Evolutionary conservation across 805 yeast genomes (phyloP).

Genomic region (Nakazawaea molendinolei): DNA sequence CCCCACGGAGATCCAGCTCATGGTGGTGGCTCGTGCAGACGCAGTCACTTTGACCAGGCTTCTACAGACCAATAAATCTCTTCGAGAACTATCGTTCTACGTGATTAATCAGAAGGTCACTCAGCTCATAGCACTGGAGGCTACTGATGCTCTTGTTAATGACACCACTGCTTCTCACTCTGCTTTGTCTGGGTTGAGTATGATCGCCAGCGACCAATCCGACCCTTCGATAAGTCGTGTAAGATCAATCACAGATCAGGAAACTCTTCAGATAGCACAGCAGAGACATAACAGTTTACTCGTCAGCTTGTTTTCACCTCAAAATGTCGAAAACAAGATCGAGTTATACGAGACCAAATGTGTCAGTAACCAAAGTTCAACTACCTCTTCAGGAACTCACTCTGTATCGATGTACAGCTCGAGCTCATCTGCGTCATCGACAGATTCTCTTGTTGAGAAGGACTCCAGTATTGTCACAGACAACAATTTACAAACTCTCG

Average conservation of each 20-base stretch:
- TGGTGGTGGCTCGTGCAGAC: slow-evolving; percentile 14
- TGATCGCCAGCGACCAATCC: neutral
- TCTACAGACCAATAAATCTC: slow-evolving; percentile 9
- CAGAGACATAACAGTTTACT: slow-evolving; percentile 13
- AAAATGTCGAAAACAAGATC: slow-evolving; percentile 16
- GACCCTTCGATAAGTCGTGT: no score
- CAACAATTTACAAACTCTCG: slow-evolving; percentile 9
- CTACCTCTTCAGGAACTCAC: neutral
- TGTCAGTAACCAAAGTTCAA: slow-evolving; percentile 6
- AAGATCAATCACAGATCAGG: no score
- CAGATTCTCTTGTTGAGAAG: neutral
- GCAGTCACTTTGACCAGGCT: slow-evolving; percentile 13
- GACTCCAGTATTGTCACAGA: neutral
- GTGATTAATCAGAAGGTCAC: slow-evolving; percentile 11
- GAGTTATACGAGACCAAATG: slow-evolving; percentile 21
- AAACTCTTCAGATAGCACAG: neutral
- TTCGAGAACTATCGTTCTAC: slow-evolving; percentile 11
- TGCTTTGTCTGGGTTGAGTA: slow-evolving; percentile 1
- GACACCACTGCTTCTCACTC: neutral
- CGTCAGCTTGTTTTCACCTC: slow-evolving; percentile 22
- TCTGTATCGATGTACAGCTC: neutral
- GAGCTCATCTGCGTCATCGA: neutral
- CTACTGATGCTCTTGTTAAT: neutral
- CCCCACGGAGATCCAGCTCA: slow-evolving; percentile 20
- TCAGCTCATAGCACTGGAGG: slow-evolving; percentile 4